Evolutionary conservation across 768 basidiomycete species (phyloP).

Genomic region (Boletus edulis): DNA sequence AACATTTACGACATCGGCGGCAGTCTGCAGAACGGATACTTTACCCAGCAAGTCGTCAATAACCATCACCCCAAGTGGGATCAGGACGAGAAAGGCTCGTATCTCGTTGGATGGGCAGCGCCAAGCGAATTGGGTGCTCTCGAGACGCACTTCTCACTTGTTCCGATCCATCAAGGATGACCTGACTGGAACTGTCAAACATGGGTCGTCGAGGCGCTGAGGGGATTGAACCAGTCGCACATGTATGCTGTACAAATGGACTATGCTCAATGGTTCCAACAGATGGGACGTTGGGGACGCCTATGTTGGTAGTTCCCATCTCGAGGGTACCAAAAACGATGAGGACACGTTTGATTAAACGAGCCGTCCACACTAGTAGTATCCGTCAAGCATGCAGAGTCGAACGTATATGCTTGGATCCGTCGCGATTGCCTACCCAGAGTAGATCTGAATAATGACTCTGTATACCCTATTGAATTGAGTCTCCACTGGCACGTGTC

Average conservation of each 20-base stretch:
- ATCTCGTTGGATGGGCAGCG: slow-evolving; percentile 10
- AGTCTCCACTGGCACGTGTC: too few species aligned
- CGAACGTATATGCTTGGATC: too few species aligned
- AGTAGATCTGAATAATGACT: too few species aligned
- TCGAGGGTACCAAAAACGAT: background rate
- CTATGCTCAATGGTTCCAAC: slow-evolving; percentile 4
- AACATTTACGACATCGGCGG: slow-evolving; percentile 17
- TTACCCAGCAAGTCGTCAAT: slow-evolving; percentile 15
- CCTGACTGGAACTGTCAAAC: slow-evolving; percentile 5
- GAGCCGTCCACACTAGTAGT: too few species aligned
- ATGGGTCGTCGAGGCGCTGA: slow-evolving; percentile 8
- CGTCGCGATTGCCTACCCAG: too few species aligned
- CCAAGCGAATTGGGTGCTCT: background rate
- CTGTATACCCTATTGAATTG: too few species aligned
- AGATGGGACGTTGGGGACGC: slow-evolving; percentile 20
- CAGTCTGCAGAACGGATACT: slow-evolving; percentile 9
- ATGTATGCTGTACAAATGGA: slow-evolving; percentile 19
- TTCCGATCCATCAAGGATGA: slow-evolving; percentile 1
- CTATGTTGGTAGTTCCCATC: background rate
- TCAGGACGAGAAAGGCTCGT: slow-evolving; percentile 6
- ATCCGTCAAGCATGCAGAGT: too few species aligned
- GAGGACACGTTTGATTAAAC: background rate
- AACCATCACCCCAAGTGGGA: slow-evolving; percentile 13
- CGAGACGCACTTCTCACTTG: background rate
- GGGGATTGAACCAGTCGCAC: slow-evolving; percentile 1